Conservation (phyloP, 1,284 basidiomycete species). For the Cutaneotrichosporon spelunceum region DNA sequence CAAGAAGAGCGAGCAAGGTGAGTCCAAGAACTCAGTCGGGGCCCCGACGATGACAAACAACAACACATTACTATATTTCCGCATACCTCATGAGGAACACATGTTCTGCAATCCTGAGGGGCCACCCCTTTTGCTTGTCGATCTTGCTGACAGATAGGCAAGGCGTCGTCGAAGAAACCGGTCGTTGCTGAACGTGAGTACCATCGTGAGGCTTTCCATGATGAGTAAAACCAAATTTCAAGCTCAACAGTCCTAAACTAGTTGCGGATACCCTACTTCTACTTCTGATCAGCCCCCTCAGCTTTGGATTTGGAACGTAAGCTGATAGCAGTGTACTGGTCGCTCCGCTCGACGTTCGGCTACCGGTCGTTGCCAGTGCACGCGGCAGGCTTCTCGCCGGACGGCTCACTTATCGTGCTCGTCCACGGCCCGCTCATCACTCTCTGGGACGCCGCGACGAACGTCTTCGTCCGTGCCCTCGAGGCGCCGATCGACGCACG, state of each 20-base stretch:
- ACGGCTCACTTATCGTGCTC: constrained; percentile 80
- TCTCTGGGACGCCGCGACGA: constrained; percentile 72
- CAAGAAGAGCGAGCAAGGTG: constrained; percentile 47
- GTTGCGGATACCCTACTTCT: constrained; percentile 51
- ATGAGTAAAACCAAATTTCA: constrained; percentile 48
- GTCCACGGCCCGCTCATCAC: constrained; percentile 67
- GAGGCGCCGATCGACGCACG: constrained; percentile 54
- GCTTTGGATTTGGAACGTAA: constrained; percentile 1
- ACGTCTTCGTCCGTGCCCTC: constrained; percentile 64
- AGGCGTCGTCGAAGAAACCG: constrained; percentile 34
- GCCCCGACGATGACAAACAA: constrained; percentile 44
- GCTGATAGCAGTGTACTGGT: constrained; percentile 67
- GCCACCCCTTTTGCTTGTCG: not conserved
- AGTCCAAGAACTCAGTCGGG: constrained; percentile 22
- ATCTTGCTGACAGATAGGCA: constrained; percentile 32
- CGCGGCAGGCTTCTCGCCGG: constrained; percentile 73
- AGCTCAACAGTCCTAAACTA: constrained; percentile 53
- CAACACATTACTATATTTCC: constrained; percentile 49
- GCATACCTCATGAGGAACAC: constrained; percentile 41
- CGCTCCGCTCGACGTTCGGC: constrained; percentile 64
- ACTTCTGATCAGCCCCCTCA: constrained; percentile 44
- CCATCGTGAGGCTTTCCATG: constrained; percentile 29
- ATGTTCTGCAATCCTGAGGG: constrained; percentile 53
- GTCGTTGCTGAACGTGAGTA: constrained; percentile 44
- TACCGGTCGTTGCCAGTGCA: constrained; percentile 68